Evolutionary conservation across 306 rosid genomes (phyloP).

Genomic region (Corylus americana): DNA sequence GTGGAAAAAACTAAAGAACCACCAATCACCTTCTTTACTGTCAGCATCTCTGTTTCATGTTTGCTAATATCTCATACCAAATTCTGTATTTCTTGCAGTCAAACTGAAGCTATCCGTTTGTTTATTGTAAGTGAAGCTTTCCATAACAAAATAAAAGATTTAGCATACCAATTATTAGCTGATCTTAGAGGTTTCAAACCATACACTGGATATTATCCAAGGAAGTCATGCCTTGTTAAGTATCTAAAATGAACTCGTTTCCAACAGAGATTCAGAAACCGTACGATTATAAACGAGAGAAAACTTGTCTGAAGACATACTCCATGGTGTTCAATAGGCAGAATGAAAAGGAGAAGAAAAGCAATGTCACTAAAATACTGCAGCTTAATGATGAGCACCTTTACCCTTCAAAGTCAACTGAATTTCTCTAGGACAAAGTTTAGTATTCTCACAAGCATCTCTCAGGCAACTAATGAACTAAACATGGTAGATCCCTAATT

Average conservation of each 20-base stretch:
- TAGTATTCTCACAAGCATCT: not conserved
- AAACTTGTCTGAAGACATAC: not conserved
- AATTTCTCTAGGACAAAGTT: not conserved
- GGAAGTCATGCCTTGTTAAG: not conserved
- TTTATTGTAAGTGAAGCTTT: not conserved
- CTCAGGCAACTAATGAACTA: not conserved
- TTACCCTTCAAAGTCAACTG: not conserved
- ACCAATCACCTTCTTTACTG: not conserved
- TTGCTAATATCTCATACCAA: not conserved
- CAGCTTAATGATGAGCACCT: conserved; percentile 1
- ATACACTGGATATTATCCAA: no score
- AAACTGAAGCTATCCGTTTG: not conserved
- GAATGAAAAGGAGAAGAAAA: not conserved
- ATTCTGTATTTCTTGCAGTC: not conserved
- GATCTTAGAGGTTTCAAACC: not conserved
- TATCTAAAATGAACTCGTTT: not conserved
- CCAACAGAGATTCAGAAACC: not conserved
- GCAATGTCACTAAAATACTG: not conserved
- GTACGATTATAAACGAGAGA: not conserved
- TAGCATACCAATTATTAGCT: not conserved
- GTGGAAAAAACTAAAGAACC: not conserved
- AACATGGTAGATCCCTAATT: not conserved
- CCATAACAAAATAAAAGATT: not conserved
- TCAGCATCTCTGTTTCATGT: not conserved
- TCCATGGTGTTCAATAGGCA: not conserved